Evolutionary conservation across 2,329 filamentous ascomycete species (phyloP).

Genomic region (Arachnomyces sp.): DNA sequence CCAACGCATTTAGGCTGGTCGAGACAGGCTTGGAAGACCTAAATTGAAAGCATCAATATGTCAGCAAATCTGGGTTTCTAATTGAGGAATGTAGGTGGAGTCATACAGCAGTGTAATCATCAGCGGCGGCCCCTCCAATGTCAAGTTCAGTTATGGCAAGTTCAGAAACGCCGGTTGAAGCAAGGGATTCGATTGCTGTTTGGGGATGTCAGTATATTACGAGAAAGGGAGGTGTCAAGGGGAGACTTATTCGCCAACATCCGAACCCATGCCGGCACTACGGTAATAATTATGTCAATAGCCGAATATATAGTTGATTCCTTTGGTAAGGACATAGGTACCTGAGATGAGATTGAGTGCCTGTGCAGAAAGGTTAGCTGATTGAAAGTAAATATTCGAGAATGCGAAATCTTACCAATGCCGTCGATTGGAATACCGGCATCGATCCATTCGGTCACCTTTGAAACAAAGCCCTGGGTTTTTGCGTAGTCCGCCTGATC

Average conservation of each 20-base stretch:
- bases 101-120: conserved; percentile 49
- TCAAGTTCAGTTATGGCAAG: conserved; percentile 63
- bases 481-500: conserved; percentile 56
- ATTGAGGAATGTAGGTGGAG: conserved; percentile 18
- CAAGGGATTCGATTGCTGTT: conserved; percentile 50
- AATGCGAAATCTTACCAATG: conserved; percentile 35
- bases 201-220: conserved; percentile 16
- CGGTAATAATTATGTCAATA: too few relatives aligned
- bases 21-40: conserved; percentile 49
- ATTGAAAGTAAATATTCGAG: too few relatives aligned
- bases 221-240: too few relatives aligned
- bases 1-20: conserved; percentile 54
- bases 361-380: conserved; percentile 20
- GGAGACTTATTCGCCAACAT: too few relatives aligned
- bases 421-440: conserved; percentile 60
- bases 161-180: conserved; percentile 44
- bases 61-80: conserved; percentile 18
- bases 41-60: not conserved
- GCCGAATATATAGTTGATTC: too few relatives aligned
- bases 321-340: too few relatives aligned
- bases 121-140: conserved; percentile 49
- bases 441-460: conserved; percentile 58
- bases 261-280: conserved; percentile 7
- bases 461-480: conserved; percentile 45
- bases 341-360: conserved; percentile 48